Percentiles rank a stretch among this genome's conserved stretches.
These are phyloP conservation scores for Hyaloperonospora brassicae DNA, from an alignment of 352 stramenopile species.

Conservation along the genomic window DNA sequence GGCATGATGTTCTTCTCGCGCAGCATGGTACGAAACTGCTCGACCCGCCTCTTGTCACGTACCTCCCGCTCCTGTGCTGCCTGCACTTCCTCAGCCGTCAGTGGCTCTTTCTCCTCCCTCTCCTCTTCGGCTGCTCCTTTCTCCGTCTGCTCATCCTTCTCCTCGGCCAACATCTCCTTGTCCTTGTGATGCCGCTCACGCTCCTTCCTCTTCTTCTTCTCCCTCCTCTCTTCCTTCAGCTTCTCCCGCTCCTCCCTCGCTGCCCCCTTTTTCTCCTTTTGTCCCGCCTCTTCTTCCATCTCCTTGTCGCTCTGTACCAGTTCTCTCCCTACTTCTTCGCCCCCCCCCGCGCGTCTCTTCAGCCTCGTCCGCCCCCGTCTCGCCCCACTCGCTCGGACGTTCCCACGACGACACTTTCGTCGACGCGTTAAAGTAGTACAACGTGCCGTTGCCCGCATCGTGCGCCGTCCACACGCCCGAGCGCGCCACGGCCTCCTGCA, in stretches of 20 bases:
- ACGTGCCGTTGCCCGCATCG: slow-evolving; percentile 53
- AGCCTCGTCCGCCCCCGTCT: slow-evolving; percentile 12
- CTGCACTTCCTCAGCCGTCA: slow-evolving; percentile 33
- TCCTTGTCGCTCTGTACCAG: not conserved
- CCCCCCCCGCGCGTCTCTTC: slow-evolving; percentile 10
- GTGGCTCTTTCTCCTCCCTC: slow-evolving; percentile 22
- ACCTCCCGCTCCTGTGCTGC: slow-evolving; percentile 22
- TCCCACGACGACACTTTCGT: slow-evolving; percentile 65
- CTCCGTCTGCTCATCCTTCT: slow-evolving; percentile 5
- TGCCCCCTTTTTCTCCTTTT: slow-evolving; percentile 1
- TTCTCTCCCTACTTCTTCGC: not conserved
- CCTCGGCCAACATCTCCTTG: slow-evolving; percentile 10
- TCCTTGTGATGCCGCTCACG: slow-evolving; percentile 17
- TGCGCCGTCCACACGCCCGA: slow-evolving; percentile 66
- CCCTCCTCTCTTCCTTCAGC: slow-evolving; percentile 15
- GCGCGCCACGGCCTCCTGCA: slow-evolving; percentile 55
- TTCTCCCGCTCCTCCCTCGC: slow-evolving; percentile 8
- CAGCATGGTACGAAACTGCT: slow-evolving; percentile 63
- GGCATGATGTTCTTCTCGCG: slow-evolving; percentile 82
- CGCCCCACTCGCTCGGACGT: slow-evolving; percentile 54
- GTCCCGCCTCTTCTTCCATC: slow-evolving; percentile 1
- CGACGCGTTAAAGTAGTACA: slow-evolving; percentile 79
- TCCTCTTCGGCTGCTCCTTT: slow-evolving; percentile 8
- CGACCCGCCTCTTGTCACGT: slow-evolving; percentile 39
- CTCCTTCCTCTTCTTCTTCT: slow-evolving; percentile 26